phyloP scores from a whole-genome alignment of 2,329 filamentous ascomycete genomes.

The Lachnellula hyalina region DNA sequence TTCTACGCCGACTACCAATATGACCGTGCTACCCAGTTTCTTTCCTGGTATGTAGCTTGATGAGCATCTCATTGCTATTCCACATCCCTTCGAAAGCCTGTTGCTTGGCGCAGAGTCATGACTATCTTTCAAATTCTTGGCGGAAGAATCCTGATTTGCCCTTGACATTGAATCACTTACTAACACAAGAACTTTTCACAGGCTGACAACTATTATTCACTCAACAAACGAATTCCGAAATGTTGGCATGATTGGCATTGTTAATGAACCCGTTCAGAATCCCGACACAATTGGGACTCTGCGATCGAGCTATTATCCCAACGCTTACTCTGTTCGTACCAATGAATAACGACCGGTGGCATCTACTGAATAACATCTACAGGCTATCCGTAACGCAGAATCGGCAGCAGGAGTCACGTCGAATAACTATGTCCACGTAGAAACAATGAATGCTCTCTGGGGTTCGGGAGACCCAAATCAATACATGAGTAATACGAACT shows the following conservation, averaged over 20 bases:
- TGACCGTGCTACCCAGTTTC: slow-evolving; percentile 46
- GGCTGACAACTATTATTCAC: slow-evolving; percentile 49
- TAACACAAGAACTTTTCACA: slow-evolving; percentile 25
- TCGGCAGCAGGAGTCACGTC: slow-evolving; percentile 36
- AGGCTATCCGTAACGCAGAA: slow-evolving; percentile 47
- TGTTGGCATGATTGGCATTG: slow-evolving; percentile 53
- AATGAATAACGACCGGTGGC: not conserved
- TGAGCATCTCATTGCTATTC: no score
- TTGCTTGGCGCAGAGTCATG: no score
- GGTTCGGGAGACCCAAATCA: slow-evolving; percentile 48
- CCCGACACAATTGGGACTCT: slow-evolving; percentile 32
- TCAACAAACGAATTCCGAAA: slow-evolving; percentile 41
- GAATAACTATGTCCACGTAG: slow-evolving; percentile 46
- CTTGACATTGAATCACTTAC: no score
- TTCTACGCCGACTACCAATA: slow-evolving; percentile 55
- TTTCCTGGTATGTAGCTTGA: slow-evolving; percentile 25
- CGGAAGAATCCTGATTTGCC: no score
- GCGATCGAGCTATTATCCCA: slow-evolving; percentile 42
- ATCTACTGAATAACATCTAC: not conserved
- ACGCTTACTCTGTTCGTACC: slow-evolving; percentile 35
- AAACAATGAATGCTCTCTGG: slow-evolving; percentile 50
- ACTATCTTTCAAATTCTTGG: no score
- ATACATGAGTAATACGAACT: slow-evolving; percentile 38
- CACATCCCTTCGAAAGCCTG: no score
- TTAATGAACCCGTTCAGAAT: slow-evolving; percentile 51